These are phyloP conservation scores for Hypoxylon fragiforme DNA, from an alignment of 495 filamentous ascomycete genomes.

Conservation along the genomic window DNA sequence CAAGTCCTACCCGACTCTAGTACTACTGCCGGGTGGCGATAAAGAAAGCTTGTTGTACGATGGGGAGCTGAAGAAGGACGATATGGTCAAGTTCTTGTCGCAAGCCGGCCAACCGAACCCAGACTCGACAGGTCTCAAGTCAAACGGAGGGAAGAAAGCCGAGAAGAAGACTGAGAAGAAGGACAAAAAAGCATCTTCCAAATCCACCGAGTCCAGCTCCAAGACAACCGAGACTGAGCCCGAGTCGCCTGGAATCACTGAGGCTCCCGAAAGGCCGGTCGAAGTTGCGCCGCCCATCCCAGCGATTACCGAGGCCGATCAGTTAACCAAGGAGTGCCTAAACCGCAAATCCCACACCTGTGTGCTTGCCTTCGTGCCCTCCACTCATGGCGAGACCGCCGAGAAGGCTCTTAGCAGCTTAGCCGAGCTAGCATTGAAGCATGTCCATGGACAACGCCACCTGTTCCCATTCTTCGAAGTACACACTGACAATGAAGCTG, in stretches of 20 bases:
- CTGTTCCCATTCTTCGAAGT: conserved; percentile 85
- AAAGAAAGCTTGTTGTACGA: conserved; percentile 73
- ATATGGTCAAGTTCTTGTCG: conserved; percentile 80
- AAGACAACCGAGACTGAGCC: conserved; percentile 45
- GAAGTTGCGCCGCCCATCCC: conserved; percentile 60
- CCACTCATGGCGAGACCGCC: conserved; percentile 54
- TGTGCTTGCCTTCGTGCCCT: conserved; percentile 76
- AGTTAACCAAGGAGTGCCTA: conserved; percentile 72
- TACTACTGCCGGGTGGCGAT: conserved; percentile 76
- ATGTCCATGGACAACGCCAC: conserved; percentile 62
- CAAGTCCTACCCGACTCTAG: conserved; percentile 73
- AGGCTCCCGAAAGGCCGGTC: conserved; percentile 46
- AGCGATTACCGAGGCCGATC: conserved; percentile 54
- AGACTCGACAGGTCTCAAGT: conserved; percentile 63
- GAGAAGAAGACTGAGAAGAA: conserved; percentile 54
- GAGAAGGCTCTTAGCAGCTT: conserved; percentile 66
- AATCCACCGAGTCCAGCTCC: conserved; percentile 47
- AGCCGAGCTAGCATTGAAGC: conserved; percentile 73
- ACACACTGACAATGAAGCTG: conserved; percentile 62
- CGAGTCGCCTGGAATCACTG: conserved; percentile 45
- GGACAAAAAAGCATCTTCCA: conserved; percentile 52
- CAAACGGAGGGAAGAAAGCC: conserved; percentile 55
- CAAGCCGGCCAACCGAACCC: conserved; percentile 75
- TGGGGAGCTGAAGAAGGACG: conserved; percentile 83
- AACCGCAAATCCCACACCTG: conserved; percentile 78